Evolutionary conservation across 176 grass and related monocot species (phyloP).

Genomic region (Avena atlantica): DNA sequence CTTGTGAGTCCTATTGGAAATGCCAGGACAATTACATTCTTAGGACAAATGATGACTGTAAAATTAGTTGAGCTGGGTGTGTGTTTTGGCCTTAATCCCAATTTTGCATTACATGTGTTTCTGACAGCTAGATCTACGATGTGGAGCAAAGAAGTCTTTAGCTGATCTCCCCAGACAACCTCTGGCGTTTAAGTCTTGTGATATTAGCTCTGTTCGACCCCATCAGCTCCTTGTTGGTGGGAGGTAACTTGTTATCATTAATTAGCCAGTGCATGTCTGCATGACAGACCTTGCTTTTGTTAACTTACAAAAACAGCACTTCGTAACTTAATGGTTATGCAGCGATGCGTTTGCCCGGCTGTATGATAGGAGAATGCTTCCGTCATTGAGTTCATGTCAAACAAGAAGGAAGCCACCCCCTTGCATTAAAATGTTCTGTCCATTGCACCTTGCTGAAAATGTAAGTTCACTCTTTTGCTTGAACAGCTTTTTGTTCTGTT

Average conservation of each 20-base stretch:
- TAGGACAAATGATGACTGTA: slow-evolving; percentile 26
- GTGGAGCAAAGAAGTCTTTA: slow-evolving; percentile 87
- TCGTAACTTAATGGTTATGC: slow-evolving; percentile 37
- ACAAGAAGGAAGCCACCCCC: slow-evolving; percentile 65
- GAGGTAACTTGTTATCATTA: slow-evolving; percentile 61
- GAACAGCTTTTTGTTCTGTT: slow-evolving; percentile 27
- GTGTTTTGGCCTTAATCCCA: slow-evolving; percentile 4
- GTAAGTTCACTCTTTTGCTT: slow-evolving; percentile 58
- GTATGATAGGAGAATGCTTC: slow-evolving; percentile 97
- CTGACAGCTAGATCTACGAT: slow-evolving; percentile 88
- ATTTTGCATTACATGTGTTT: slow-evolving; percentile 24
- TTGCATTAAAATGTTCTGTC: slow-evolving; percentile 92
- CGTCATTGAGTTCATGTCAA: slow-evolving; percentile 77
- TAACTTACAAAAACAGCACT: slow-evolving; percentile 22
- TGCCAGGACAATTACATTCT: not conserved
- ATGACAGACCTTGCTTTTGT: slow-evolving; percentile 20
- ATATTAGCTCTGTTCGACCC: slow-evolving; percentile 87
- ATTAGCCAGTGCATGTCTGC: slow-evolving; percentile 12
- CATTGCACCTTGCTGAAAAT: slow-evolving; percentile 82
- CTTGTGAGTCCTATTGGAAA: slow-evolving; percentile 8
- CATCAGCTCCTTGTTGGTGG: slow-evolving; percentile 96
- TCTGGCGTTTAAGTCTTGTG: slow-evolving; percentile 87
- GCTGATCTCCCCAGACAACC: slow-evolving; percentile 69
- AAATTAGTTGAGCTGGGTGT: slow-evolving; percentile 9
- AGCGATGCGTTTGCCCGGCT: slow-evolving; percentile 90